Evolutionary conservation across 2,329 filamentous ascomycete species (phyloP).

Genomic region (Cytospora paraplurivora): DNA sequence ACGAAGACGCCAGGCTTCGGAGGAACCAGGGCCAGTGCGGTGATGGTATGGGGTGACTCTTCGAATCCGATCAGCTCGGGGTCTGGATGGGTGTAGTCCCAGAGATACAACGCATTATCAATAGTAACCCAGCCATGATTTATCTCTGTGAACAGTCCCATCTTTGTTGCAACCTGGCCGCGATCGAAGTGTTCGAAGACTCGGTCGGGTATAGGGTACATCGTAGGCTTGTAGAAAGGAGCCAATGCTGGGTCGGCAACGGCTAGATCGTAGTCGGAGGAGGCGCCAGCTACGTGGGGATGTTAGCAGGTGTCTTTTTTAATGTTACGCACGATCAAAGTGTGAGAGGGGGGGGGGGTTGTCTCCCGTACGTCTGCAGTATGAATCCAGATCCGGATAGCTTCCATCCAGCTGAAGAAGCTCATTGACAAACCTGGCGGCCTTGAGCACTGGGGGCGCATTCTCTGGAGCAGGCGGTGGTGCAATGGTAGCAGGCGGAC

Average conservation of each 20-base stretch:
- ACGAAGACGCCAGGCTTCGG: constrained; percentile 89
- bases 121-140: constrained; percentile 96
- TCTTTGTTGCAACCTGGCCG: constrained; percentile 83
- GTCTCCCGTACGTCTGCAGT: constrained; percentile 73
- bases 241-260: constrained; percentile 70
- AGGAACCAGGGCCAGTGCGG: constrained; percentile 82
- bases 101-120: constrained; percentile 93
- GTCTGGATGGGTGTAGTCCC: constrained; percentile 95
- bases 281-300: constrained; percentile 70
- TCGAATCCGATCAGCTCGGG: constrained; percentile 91
- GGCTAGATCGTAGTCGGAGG: constrained; percentile 86
- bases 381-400: constrained; percentile 87
- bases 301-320: background rate
- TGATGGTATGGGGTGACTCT: constrained; percentile 84
- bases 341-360: constrained; percentile 30
- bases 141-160: constrained; percentile 93
- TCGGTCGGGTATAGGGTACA: constrained; percentile 86
- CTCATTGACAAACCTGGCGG: constrained; percentile 80
- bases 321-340: background rate
- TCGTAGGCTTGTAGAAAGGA: constrained; percentile 84
- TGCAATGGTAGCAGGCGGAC: constrained; percentile 38
- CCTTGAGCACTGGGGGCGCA: constrained; percentile 71
- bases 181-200: constrained; percentile 92
- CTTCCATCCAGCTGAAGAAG: constrained; percentile 74
- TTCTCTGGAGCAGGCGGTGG: constrained; percentile 46